phyloP scores from a whole-genome alignment of 73 alveolate species.

The Stentor roeselii region DNA sequence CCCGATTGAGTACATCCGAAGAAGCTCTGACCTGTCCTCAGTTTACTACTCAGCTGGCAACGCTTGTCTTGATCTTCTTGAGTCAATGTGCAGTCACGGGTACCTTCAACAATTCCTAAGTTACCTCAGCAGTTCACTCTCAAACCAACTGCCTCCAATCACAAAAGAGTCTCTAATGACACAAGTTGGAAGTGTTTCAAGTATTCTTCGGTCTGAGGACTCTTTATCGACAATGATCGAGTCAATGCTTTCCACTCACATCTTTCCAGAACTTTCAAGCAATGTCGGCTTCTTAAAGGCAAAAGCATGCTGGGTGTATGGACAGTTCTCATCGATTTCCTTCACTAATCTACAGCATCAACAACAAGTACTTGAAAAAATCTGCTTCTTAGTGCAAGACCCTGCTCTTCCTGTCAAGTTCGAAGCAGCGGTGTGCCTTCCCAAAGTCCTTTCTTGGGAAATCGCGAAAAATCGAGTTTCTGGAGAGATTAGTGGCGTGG shows the following conservation, averaged over 20 bases:
- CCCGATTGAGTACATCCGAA: constrained; percentile 35
- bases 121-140: background rate
- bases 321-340: constrained; percentile 44
- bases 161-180: constrained; percentile 51
- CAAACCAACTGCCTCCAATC: constrained; percentile 40
- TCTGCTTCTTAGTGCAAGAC: constrained; percentile 40
- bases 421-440: constrained; percentile 48
- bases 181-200: constrained; percentile 43
- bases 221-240: constrained; percentile 35
- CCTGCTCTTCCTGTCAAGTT: constrained; percentile 58
- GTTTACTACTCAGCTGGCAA: constrained; percentile 27
- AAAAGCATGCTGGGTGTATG: constrained; percentile 62
- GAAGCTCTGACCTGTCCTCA: constrained; percentile 23
- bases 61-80: constrained; percentile 37
- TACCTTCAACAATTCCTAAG: background rate
- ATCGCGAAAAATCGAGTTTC: constrained; percentile 34
- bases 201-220: constrained; percentile 17
- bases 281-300: constrained; percentile 39
- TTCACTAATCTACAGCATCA: constrained; percentile 44
- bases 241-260: constrained; percentile 39
- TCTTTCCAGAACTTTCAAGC: constrained; percentile 44
- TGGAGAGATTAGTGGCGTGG: constrained; percentile 41
- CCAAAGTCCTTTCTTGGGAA: constrained; percentile 44
- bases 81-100: background rate
- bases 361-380: constrained; percentile 37